Base-by-base conservation (phyloP, 2,329 filamentous ascomycete genomes). In the Setomelanomma holmii region DNA sequence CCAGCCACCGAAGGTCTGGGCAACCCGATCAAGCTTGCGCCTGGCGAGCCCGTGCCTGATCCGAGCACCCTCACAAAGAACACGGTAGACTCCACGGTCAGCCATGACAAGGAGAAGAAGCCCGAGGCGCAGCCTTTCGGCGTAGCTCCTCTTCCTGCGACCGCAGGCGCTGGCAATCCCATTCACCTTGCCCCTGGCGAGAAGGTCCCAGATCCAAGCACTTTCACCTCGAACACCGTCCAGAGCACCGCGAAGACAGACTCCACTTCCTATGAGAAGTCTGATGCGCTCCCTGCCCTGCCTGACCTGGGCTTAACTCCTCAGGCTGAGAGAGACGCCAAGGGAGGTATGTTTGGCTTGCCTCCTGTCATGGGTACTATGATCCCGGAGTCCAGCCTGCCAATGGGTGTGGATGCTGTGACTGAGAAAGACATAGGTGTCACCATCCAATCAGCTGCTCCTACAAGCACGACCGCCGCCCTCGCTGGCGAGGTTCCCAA, bases 241-340 rank as follows among this genome's bases (percentile, higher is more conserved):
- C 85, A 87, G 36, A 85, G 83, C 60, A 75, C 69, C 8, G 68
- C 60, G 64, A 75, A 80, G 49, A 76, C 75, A 5, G 93, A 97
- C 73, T 84, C 91, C 74, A 90, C 87, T 63, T 93, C 91, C 1
- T 98, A 97, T 75, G 89, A 96, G 74, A 90, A 90, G 75, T 86
- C 87, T 58, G 89, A 89, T 67, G 83, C 86, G 51, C 67, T 68
- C 21, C 74, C 76, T 52, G 74, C 74, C 30, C 61, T 79, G 27
- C 69, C 82, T 11, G 75, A 78, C 22, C 76, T 79, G 20, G 75
- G 78, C n/a, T 54, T 67, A 33, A 79, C 76, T 38, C 74, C 78
- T 36, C 70, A 74, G 19, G 71, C 74, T 39, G 77, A 80, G 53
- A 71, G 69, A 41, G 76, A 78, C 36, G 73, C 71, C 8, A 72